phyloP scores from a whole-genome alignment of 768 basidiomycete genomes.

The Boletus rubescentipes region DNA sequence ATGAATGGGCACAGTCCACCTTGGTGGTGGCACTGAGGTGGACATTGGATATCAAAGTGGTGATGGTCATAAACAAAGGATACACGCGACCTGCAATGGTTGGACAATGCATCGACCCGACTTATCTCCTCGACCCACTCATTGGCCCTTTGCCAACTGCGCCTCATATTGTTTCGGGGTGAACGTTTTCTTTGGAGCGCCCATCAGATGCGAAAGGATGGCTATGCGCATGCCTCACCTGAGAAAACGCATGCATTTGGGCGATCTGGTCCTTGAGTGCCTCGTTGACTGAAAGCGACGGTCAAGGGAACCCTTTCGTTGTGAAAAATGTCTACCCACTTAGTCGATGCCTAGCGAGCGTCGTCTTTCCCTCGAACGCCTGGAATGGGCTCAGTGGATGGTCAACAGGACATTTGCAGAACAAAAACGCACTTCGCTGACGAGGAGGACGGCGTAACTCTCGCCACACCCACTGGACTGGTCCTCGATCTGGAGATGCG shows the following conservation, averaged over 20 bases:
- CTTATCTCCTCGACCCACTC: neutral
- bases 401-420: neutral
- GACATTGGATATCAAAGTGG: constrained; percentile 1
- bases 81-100: neutral
- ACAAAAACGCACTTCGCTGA: constrained; percentile 60
- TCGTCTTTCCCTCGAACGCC: constrained; percentile 78
- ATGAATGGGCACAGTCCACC: neutral
- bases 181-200: constrained; percentile 58
- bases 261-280: constrained; percentile 71
- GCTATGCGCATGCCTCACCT: constrained; percentile 45
- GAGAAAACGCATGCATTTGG: constrained; percentile 86
- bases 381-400: constrained; percentile 24
- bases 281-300: constrained; percentile 60
- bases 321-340: constrained; percentile 41
- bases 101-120: no score
- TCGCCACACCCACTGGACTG: constrained; percentile 81
- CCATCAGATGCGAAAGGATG: neutral
- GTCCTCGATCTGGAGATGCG: constrained; percentile 73
- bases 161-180: constrained; percentile 67
- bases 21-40: neutral
- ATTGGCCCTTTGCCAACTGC: constrained; percentile 37
- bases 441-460: constrained; percentile 70
- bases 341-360: constrained; percentile 71
- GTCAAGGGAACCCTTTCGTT: neutral
- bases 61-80: neutral